phyloP scores from a whole-genome alignment of 495 filamentous ascomycete genomes.

The Talaromyces wortmannii region DNA sequence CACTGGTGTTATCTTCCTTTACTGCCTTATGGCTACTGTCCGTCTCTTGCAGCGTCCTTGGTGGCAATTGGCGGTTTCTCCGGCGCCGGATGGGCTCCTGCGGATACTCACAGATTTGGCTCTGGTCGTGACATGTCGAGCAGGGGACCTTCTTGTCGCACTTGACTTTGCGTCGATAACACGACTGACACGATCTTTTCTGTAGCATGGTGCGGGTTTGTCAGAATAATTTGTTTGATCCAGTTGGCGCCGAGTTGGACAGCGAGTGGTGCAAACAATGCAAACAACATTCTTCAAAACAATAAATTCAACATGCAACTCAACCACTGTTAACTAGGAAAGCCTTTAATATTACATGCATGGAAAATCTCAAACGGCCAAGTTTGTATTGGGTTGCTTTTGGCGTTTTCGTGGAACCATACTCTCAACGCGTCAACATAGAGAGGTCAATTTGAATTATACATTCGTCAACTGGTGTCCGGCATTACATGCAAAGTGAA shows the following conservation, averaged over 20 bases:
- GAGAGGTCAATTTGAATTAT: too few species aligned
- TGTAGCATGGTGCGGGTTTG: neutral
- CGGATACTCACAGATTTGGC: neutral
- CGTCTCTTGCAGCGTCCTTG: neutral
- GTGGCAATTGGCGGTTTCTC: neutral
- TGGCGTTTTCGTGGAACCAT: too few species aligned
- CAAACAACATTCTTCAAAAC: neutral
- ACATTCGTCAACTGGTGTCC: too few species aligned
- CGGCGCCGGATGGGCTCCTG: neutral
- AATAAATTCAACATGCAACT: too few species aligned
- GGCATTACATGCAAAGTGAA: too few species aligned
- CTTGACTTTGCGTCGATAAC: neutral
- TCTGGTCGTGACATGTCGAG: neutral
- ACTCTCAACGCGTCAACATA: too few species aligned
- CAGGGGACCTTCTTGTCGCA: neutral
- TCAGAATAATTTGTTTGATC: neutral
- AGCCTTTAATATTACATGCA: too few species aligned
- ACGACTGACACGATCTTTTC: neutral
- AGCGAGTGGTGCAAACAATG: neutral
- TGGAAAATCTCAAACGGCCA: too few species aligned
- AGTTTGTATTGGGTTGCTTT: too few species aligned
- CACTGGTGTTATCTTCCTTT: neutral
- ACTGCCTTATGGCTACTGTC: neutral
- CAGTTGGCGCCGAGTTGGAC: neutral
- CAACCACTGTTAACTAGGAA: too few species aligned